These are phyloP conservation scores for Diaporthe sp. DNA, from an alignment of 2,329 filamentous ascomycete genomes.

Conservation along the genomic window DNA sequence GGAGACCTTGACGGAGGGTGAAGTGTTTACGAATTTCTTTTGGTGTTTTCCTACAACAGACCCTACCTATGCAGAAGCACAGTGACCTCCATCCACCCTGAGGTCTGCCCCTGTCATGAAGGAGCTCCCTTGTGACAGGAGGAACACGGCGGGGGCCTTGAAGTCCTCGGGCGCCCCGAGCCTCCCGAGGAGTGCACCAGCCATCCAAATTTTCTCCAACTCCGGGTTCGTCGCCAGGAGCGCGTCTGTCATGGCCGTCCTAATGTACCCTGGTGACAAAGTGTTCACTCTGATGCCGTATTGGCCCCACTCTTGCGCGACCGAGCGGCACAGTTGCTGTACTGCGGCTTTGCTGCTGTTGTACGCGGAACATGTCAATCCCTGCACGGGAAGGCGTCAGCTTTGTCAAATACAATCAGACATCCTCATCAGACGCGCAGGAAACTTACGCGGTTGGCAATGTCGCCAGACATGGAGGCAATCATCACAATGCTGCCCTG, in stretches of 20 bases:
- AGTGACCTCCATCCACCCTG: conserved; percentile 68
- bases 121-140: conserved; percentile 64
- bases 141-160: conserved; percentile 65
- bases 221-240: conserved; percentile 54
- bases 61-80: conserved; percentile 40
- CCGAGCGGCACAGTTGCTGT: conserved; percentile 67
- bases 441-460: conserved; percentile 59
- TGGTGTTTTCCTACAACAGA: conserved; percentile 38
- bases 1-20: conserved; percentile 18
- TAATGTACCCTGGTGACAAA: conserved; percentile 69
- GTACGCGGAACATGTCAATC: conserved; percentile 72
- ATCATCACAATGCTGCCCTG: conserved; percentile 62
- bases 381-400: conserved; percentile 50
- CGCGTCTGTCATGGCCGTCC: conserved; percentile 59
- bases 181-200: conserved; percentile 62
- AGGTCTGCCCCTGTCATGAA: conserved; percentile 69
- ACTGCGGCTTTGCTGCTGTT: conserved; percentile 72
- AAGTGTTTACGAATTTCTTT: not conserved
- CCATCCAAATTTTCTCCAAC: conserved; percentile 64
- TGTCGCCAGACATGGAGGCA: conserved; percentile 59
- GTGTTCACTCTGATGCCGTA: conserved; percentile 74
- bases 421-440: not conserved
- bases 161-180: conserved; percentile 67
- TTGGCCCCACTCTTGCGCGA: conserved; percentile 71
- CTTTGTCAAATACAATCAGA: not conserved